Base-by-base conservation (phyloP, 2,329 filamentous ascomycete species). In the Nemania sp. region DNA sequence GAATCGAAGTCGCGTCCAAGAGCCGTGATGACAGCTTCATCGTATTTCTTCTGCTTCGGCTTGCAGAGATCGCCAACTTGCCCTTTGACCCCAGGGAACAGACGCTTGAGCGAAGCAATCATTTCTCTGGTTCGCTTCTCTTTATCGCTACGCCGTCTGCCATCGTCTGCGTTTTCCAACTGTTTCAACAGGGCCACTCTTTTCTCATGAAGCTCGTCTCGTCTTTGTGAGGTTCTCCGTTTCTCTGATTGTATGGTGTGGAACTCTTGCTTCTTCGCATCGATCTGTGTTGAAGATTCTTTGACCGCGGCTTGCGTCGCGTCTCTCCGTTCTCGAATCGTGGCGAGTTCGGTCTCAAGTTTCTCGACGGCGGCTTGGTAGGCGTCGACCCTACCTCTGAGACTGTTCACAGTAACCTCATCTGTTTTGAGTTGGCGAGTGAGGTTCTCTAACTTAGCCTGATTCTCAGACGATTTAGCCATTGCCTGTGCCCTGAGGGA, bases 1-100 rank as follows among this genome's bases (percentile, higher is more conserved):
- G 92, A 90, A 70, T 99, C 93, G 69, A 96, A 96, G 67, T 97
- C 90, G 49, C 90, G 86, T 45, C 94, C 94, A 3, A 99, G 82
- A 6, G 96, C 91, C 19, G 91, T 95, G 64, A 90, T 91, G 59
- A 99, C 90, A 40, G 94, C 94, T 62, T 94, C 90, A 60, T 94
- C 90, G 66, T 87, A 99, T 71, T 97, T 97, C 74, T 96, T 97
- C 75, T 97, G 91, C 72, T 97, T 97, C 1, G 94, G 93, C 61
- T 90, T 92, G 75, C 94, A 97, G 36, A 99, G 82, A 61, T 96
- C 91, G 59, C 91, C 90, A 40, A 97, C 84, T 40, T 93, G 86
- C 17, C 94, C 94, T 62, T 90, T 90, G 39, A 99, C 93, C 41
- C 93, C 93, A 1, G 91, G 90, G 64, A 91, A 96, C 59, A 96